Conservation (phyloP, 306 rosid species). For the Malus sieversii region DNA sequence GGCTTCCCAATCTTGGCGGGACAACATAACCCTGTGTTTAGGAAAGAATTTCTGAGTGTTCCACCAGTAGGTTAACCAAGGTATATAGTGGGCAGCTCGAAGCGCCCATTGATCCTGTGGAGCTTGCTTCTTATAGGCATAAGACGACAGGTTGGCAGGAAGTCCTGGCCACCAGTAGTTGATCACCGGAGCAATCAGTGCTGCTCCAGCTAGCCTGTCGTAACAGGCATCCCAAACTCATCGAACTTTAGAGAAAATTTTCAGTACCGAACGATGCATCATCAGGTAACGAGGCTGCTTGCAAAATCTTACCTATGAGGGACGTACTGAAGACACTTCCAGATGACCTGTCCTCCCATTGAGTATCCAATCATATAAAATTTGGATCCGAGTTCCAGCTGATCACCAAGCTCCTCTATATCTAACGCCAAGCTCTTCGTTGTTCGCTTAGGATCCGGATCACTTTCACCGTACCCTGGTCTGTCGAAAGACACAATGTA, state of each 20-base stretch:
- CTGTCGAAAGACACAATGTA: conserved; percentile 18
- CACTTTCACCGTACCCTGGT: conserved; percentile 35
- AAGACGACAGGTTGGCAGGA: conserved; percentile 29
- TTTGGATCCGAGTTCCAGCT: conserved; percentile 20
- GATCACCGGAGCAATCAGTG: conserved; percentile 34
- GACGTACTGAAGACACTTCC: conserved; percentile 21
- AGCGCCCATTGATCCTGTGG: conserved; percentile 42
- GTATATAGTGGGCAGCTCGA: conserved; percentile 39
- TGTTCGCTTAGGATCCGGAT: conserved; percentile 27
- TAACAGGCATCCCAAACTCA: not conserved
- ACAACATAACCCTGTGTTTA: conserved; percentile 27
- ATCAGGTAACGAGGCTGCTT: no score
- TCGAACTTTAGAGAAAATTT: not conserved
- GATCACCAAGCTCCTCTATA: conserved; percentile 26
- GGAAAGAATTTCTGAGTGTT: conserved; percentile 50
- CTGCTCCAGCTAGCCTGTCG: conserved; percentile 48
- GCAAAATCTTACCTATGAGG: conserved; percentile 16
- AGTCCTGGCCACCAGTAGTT: conserved; percentile 58
- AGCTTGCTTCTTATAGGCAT: conserved; percentile 29
- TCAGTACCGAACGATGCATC: no score
- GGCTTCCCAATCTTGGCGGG: conserved; percentile 32
- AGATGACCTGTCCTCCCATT: conserved; percentile 23
- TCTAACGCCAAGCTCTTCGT: conserved; percentile 29
- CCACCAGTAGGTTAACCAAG: conserved; percentile 54
- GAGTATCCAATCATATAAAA: conserved; percentile 25